phyloP scores from a whole-genome alignment of 805 yeast genomes.

The Barnettozyma wickerhamii region DNA sequence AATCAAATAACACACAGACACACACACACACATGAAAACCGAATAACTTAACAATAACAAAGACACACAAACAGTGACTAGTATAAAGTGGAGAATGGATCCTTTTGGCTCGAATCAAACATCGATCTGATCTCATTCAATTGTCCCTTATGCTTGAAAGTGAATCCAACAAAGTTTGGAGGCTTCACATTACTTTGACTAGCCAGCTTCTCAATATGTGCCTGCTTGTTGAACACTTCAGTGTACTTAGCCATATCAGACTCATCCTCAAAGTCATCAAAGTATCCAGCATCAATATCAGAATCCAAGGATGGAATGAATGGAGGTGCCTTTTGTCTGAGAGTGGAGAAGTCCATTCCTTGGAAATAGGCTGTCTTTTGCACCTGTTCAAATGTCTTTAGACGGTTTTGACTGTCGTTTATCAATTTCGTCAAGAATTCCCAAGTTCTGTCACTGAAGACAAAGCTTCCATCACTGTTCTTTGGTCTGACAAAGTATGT shows the following conservation, averaged over 20 bases:
- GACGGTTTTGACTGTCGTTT: slow-evolving; percentile 71
- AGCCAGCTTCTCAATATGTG: slow-evolving; percentile 75
- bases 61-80: slow-evolving; percentile 1
- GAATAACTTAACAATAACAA: background rate
- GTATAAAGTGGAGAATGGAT: slow-evolving; percentile 28
- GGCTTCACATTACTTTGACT: slow-evolving; percentile 55
- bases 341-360: slow-evolving; percentile 72
- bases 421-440: slow-evolving; percentile 73
- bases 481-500: slow-evolving; percentile 85
- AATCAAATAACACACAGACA: background rate
- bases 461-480: slow-evolving; percentile 85
- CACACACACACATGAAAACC: background rate
- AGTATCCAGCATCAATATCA: slow-evolving; percentile 98
- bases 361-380: slow-evolving; percentile 75
- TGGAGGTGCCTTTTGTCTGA: slow-evolving; percentile 80
- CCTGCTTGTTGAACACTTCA: slow-evolving; percentile 92
- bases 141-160: slow-evolving; percentile 74
- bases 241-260: slow-evolving; percentile 97
- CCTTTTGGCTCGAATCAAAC: slow-evolving; percentile 21
- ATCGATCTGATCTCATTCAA: slow-evolving; percentile 22
- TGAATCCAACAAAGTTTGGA: slow-evolving; percentile 87
- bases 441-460: slow-evolving; percentile 97
- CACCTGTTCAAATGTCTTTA: slow-evolving; percentile 77
- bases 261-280: slow-evolving; percentile 95
- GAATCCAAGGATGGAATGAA: slow-evolving; percentile 95